Evolutionary conservation across 208 protist species (phyloP), one percentile per base, ranked within the genome.

Genomic region (Trypanosoma vivax): DNA sequence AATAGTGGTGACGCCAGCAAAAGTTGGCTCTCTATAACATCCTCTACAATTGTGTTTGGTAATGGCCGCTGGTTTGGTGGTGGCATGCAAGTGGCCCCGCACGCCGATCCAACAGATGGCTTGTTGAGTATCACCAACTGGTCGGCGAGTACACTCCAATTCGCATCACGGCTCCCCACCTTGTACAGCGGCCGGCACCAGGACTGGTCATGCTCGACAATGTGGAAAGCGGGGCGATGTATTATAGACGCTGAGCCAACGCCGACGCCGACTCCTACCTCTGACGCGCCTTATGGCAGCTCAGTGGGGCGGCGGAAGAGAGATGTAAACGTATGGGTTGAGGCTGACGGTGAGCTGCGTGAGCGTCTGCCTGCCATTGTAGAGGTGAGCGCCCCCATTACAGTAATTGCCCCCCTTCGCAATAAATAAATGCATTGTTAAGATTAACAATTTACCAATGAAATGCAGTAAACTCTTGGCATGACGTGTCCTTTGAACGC

Each of bases 11-110:
- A 31, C 27, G 28, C 16, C 2, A 35, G 49, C 19, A 56, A 52
- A 9, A 40, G 35, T 9, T 93, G 85, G 82, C 73, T 85, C 28
- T 63, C 70, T 59, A 47, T 88, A 25, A 31, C 50, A 0, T 88
- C 81, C 0, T 93, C 79, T 0, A 88, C 77, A 49, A n/a, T 89
- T 18, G 77, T 73, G 24, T 90, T 93, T 61, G 78, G 66, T 5
- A 90, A 88, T 55, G 85, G 85, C 2, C 68, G 79, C 13, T 93
- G 77, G 72, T 93, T 76, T 65, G 85, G 85, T 41, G 85, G 85
- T 0, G 85, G 85, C 14, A 66, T 93, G 64, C 69, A 81, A 55
- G 68, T 90, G 23, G 64, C 76, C 0, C 85, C 85, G 19, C 79
- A 88, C 45, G 85, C 70, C 0, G 65, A 79, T 54, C 85, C 85